Base-by-base conservation (phyloP, 1,139 yeast species). In the Yamadazyma friedrichii region DNA sequence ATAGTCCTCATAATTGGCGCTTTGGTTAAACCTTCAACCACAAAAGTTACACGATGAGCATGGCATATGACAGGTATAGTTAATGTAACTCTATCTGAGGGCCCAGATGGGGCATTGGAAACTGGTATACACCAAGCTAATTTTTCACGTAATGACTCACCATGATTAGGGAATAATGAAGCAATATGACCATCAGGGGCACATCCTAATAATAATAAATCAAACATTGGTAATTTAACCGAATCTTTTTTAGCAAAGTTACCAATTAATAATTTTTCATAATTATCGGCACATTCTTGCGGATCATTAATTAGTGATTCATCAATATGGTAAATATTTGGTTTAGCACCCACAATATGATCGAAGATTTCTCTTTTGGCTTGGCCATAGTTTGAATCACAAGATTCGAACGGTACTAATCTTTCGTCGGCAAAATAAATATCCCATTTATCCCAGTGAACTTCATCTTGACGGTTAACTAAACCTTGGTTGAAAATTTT, bases 151-250 rank as follows among this genome's bases (percentile, higher is more conserved):
- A 93, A 72, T 42, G 86, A 83, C 50, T 88, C 94, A 22, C 77
- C 77, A 58, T 88, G 94, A 58, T 86, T 85, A 13, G 98, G 98
- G 71, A 93, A 93, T 45, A 93, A 76, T 20, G 96, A 88, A 41
- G 98, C 96, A 55, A 91, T 88, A 61, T 93, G 98, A 22, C 98
- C 98, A 62, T 93, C 98, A 3, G 98, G 98, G 0, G 98, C 98
- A 72, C 98, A 91, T 15, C 98, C 98, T 47, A 93, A 74, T 49
- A 93, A 70, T 49, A 93, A 76, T 46, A 93, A 68, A 63, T 93
- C 98, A 67, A 93, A 93, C 80, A 88, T 82, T 44, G 98, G 98
- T 48, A 91, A 74, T 64, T 91, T 89, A 45, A 93, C 98, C 13
- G 96, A 84, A 62, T 91, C 98, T 60, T 93, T 91, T 44, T 86